Base-by-base conservation (phyloP, 352 stramenopile species). In the Phytopythium mirpurense region DNA sequence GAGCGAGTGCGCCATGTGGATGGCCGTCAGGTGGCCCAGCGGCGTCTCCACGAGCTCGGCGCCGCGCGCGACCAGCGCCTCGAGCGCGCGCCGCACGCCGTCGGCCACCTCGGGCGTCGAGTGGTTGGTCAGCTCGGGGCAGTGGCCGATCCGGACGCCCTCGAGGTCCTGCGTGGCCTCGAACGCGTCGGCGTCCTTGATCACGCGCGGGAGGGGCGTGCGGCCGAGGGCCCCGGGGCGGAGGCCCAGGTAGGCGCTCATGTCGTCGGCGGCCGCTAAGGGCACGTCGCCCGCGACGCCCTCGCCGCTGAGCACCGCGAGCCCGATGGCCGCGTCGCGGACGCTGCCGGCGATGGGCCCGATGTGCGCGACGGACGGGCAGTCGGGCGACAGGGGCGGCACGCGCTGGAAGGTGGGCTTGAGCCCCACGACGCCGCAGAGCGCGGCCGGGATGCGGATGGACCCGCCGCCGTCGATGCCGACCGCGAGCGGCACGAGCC, bases 391-490 rank as follows among this genome's bases (percentile, higher is more conserved):
- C 37, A 87, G 44, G n/a, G 74, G 72, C 36, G 83, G 79, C 45
- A 93, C 63, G 10, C 85, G 77, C 51, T 78, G 65, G 57, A 92
- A 97, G 19, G 81, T 95, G 10, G 88, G 77, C 43, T 96, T 96
- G 44, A 98, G 65, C 5, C 92, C 92, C 18, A 97, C 81, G 19
- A 96, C 67, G 29, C 90, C 89, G 58, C 79, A 97, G 31, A 97
- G 56, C n/a, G 64, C 65, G 5, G 88, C 78, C n/a, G 93, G 93
- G 36, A 97, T 92, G 1, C 90, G 86, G 55, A 97, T 93, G 1
- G 83, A 96, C 11, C 90, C 93, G 11, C 90, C 90, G 31, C 83
- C 88, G 65, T 97, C 93, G 15, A 85, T 62, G 11, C 86, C 93
- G 10, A 98, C 56, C 0, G 88, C 84, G 3, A 97, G 56, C 3